Evolutionary conservation across 345 rosid genomes (phyloP).

Genomic region (Gossypium anomalum): DNA sequence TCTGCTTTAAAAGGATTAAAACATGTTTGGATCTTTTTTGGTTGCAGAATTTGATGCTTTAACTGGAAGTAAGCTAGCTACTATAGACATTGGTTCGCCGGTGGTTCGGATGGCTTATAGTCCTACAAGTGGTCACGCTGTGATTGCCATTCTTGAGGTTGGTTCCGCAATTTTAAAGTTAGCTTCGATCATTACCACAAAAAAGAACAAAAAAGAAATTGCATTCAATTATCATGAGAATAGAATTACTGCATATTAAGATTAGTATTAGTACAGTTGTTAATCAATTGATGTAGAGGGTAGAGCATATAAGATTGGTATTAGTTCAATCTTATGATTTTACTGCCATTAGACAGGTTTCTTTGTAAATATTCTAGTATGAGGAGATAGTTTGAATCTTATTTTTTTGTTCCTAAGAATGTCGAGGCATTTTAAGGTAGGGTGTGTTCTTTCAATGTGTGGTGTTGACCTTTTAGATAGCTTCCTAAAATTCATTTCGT

Average conservation of each 20-base stretch:
- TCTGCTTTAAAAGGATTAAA: not conserved
- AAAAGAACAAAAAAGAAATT: not conserved
- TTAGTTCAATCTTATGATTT: conserved; percentile 6
- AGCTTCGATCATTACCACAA: not conserved
- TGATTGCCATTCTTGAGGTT: conserved; percentile 88
- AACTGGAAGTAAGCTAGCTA: conserved; percentile 80
- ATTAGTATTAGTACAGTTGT: not conserved
- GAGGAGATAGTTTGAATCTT: not conserved
- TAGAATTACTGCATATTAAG: not conserved
- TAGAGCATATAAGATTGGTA: not conserved
- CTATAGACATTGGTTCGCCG: conserved; percentile 69
- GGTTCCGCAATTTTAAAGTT: conserved; percentile 12
- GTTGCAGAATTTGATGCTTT: conserved; percentile 81
- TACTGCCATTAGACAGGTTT: not conserved
- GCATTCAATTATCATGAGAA: not conserved
- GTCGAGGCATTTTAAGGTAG: not conserved
- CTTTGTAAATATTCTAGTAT: not conserved
- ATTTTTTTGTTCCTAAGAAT: not conserved
- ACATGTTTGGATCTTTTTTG: not conserved
- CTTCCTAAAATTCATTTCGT: not conserved
- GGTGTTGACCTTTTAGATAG: not conserved
- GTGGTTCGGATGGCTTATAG: conserved; percentile 82
- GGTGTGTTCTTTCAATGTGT: not conserved
- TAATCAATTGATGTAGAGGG: not conserved
- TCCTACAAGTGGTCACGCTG: conserved; percentile 76